Conservation (phyloP, 2,329 filamentous ascomycete genomes). For the Endocalyx cinctus region DNA sequence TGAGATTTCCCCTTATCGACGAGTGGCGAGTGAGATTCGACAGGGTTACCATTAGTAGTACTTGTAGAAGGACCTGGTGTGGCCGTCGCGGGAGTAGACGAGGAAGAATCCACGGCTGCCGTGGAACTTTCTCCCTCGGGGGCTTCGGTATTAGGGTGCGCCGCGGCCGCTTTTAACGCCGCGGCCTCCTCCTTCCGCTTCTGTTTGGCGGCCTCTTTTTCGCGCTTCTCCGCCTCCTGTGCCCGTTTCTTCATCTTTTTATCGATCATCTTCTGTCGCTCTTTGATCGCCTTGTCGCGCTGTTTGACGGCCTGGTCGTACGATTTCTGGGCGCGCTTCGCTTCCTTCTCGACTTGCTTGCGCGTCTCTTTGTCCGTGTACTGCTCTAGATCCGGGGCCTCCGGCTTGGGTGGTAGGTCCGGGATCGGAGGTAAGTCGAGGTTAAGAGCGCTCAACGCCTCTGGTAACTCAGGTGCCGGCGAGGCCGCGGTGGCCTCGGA, state of each 20-base stretch:
- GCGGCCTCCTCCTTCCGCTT: conserved; percentile 2
- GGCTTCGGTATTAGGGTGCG: no score
- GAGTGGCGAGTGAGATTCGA: no score
- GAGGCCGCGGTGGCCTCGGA: no score
- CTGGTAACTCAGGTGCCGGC: conserved; percentile 8
- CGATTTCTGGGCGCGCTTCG: conserved; percentile 40
- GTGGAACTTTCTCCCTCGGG: conserved; percentile 3
- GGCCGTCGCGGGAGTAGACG: neutral
- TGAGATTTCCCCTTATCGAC: no score
- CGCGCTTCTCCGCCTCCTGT: neutral
- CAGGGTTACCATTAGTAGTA: no score
- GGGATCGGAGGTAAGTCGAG: conserved; percentile 39
- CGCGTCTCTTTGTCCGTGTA: conserved; percentile 61
- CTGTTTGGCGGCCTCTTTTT: conserved; percentile 5
- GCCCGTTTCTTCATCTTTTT: conserved; percentile 1
- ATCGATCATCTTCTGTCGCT: conserved; percentile 6
- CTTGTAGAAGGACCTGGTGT: conserved; percentile 1
- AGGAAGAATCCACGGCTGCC: neutral
- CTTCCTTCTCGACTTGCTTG: conserved; percentile 66
- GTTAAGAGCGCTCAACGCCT: conserved; percentile 13
- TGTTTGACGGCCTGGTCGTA: conserved; percentile 15
- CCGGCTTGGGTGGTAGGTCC: conserved; percentile 48
- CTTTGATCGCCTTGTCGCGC: conserved; percentile 13
- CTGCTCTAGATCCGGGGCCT: conserved; percentile 50
- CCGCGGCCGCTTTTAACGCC: conserved; percentile 1